A percentile compares a stretch with the other conserved stretches of the same genome.
These are phyloP conservation scores for Luvunga scandens DNA, from an alignment of 345 rosid species.

Conservation along the genomic window DNA sequence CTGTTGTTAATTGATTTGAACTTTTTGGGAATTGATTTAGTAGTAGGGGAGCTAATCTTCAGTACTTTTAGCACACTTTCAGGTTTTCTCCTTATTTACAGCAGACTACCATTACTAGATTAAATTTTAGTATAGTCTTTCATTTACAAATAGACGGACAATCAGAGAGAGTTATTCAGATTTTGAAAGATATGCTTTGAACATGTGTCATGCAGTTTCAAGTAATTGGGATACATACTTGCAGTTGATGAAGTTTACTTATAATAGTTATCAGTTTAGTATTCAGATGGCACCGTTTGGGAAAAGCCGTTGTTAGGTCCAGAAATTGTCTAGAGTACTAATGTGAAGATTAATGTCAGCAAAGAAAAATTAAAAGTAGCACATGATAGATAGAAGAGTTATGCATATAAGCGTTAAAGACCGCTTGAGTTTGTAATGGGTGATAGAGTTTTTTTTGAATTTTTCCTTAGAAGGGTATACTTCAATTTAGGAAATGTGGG, in stretches of 20 bases:
- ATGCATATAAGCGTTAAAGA: neutral
- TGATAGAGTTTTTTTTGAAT: neutral
- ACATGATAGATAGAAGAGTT: neutral
- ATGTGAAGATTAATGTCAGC: neutral
- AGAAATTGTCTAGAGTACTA: neutral
- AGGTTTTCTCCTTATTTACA: neutral
- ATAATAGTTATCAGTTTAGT: neutral
- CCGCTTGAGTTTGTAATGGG: neutral
- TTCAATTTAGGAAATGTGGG: neutral
- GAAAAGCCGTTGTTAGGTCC: neutral
- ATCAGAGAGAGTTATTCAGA: neutral
- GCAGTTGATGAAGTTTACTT: neutral
- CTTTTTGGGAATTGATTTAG: neutral
- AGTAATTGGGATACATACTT: neutral
- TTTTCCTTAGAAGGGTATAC: neutral
- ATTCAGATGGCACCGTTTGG: neutral
- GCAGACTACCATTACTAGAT: neutral
- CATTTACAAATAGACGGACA: neutral
- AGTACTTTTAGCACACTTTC: neutral
- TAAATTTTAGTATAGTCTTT: neutral
- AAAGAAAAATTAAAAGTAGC: neutral
- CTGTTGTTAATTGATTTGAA: neutral
- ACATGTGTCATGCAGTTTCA: neutral
- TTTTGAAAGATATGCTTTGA: neutral
- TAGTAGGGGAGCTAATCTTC: neutral